These are phyloP conservation scores for Bombardia bombarda DNA, from an alignment of 495 filamentous ascomycete species.

Conservation along the genomic window DNA sequence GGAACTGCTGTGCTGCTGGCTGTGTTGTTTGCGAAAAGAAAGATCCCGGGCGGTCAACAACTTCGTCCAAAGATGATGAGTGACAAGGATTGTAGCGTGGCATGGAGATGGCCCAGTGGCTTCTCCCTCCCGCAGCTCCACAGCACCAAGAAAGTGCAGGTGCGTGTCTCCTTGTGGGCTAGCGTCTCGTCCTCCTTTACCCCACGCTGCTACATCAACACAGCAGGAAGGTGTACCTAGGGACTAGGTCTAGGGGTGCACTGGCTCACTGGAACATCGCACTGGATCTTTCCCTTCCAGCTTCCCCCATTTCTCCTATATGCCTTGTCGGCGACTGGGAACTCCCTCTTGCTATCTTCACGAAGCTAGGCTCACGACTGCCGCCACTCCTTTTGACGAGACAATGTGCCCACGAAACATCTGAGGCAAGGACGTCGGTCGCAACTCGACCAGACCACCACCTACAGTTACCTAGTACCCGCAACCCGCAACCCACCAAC, in stretches of 20 bases:
- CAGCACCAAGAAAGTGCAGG: background rate
- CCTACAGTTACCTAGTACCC: too few relatives aligned
- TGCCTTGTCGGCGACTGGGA: too few relatives aligned
- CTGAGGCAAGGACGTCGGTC: background rate
- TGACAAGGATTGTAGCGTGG: constrained; percentile 1
- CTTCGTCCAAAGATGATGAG: background rate
- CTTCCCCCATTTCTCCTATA: too few relatives aligned
- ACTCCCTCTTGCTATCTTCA: too few relatives aligned
- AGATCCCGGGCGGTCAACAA: background rate
- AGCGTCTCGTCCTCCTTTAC: constrained; percentile 1
- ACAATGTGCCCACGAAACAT: background rate
- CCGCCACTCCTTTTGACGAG: background rate
- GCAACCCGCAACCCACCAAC: too few relatives aligned
- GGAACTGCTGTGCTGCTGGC: too few relatives aligned
- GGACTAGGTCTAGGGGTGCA: too few relatives aligned
- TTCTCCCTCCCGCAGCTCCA: background rate
- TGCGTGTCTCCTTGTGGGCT: background rate
- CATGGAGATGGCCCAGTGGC: constrained; percentile 1
- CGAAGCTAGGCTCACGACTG: too few relatives aligned
- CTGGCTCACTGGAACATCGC: too few relatives aligned
- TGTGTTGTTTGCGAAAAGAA: background rate
- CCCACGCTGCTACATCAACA: constrained; percentile 7
- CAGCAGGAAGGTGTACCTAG: background rate
- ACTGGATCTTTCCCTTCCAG: too few relatives aligned
- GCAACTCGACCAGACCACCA: background rate